Conservation (phyloP, 139 green algal species). For the Nannochloris sp. region DNA sequence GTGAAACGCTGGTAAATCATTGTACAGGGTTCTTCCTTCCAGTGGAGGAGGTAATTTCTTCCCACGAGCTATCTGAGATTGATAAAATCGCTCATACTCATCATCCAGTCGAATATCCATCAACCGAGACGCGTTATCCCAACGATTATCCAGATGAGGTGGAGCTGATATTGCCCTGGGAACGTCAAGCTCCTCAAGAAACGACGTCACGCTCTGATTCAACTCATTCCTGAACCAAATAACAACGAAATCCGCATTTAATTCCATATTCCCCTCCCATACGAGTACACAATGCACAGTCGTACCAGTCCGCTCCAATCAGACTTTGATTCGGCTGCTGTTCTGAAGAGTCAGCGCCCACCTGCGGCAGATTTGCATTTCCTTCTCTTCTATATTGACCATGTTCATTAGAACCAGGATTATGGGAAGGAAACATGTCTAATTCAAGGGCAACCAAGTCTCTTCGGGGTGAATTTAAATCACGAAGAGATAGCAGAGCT, state of each 20-base stretch:
- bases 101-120: slow-evolving; percentile 76
- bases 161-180: slow-evolving; percentile 68
- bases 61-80: slow-evolving; percentile 40
- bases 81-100: slow-evolving; percentile 73
- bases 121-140: slow-evolving; percentile 14
- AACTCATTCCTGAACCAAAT: slow-evolving; percentile 34
- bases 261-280: slow-evolving; percentile 17
- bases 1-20: slow-evolving; percentile 44
- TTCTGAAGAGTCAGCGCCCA: no score
- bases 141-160: slow-evolving; percentile 66
- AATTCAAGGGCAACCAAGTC: no score
- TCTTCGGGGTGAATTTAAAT: no score
- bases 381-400: no score
- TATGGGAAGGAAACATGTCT: no score
- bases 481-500: no score
- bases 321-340: no score
- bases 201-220: slow-evolving; percentile 50
- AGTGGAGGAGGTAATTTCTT: slow-evolving; percentile 73
- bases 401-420: no score
- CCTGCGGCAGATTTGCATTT: no score
- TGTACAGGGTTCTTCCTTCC: slow-evolving; percentile 62
- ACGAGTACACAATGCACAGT: no score
- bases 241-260: no score
- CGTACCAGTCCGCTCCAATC: no score
- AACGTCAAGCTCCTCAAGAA: slow-evolving; percentile 74